These are phyloP conservation scores for Eucalyptus paniculata DNA, from an alignment of 345 rosid species.

Conservation along the genomic window DNA sequence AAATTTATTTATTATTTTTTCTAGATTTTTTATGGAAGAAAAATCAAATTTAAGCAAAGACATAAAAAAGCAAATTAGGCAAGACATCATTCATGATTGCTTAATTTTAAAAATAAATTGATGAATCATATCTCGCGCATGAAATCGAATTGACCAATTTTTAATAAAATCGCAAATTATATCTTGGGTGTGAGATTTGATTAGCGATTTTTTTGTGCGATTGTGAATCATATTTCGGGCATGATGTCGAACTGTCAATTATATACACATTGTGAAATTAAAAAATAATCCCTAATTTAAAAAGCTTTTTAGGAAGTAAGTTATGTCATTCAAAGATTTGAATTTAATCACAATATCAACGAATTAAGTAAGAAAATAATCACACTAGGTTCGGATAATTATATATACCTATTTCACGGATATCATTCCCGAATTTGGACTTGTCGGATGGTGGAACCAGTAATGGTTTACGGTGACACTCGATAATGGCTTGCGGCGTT, in stretches of 20 bases:
- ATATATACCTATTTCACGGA: too few species aligned
- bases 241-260: fast-evolving
- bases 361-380: too few species aligned
- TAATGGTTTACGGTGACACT: fast-evolving
- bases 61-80: too few species aligned
- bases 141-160: fast-evolving
- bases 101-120: too few species aligned
- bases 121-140: fast-evolving
- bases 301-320: too few species aligned
- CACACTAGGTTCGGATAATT: too few species aligned
- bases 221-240: fast-evolving
- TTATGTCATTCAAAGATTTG: fast-evolving
- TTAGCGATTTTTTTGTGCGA: fast-evolving
- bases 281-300: too few species aligned
- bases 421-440: fast-evolving
- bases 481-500: fast-evolving
- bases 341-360: too few species aligned
- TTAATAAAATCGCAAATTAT: too few species aligned
- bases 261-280: fast-evolving
- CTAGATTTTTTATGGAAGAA: too few species aligned
- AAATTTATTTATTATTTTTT: too few species aligned
- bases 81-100: fast-evolving
- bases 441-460: fast-evolving
- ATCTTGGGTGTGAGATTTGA: fast-evolving
- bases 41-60: too few species aligned